Evolutionary conservation across 169 alveolate species (phyloP), one percentile per base, ranked within the genome.

Genomic region (Ichthyophthirius multifiliis): DNA sequence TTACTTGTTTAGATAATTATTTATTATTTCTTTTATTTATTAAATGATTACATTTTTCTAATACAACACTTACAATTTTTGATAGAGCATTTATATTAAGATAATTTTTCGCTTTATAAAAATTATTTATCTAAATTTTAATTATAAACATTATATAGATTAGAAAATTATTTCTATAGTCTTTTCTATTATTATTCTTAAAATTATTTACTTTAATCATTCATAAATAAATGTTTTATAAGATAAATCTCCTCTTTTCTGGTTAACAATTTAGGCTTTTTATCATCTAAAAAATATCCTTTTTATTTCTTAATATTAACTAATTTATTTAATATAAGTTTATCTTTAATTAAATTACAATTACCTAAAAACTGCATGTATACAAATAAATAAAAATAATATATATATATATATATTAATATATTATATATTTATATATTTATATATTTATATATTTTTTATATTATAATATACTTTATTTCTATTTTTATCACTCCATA

Each of bases 271-370:
- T 27, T 27, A 1, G 71, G 71, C 13, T 55, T 55, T 55, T 55
- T 55, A 10, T 55, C 71, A 55, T 55, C 71, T 27, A 55, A 55
- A 55, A 55, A 55, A 39, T 27, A 55, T 27, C 71, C 71, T 55
- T 39, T 55, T 55, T 27, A 27, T 39, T 55, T 55, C 18, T 55
- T 55, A 15, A 55, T 55, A 15, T 34, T 39, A 55, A 39, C 71
- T 1, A 55, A 27, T 55, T 55, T 55, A 55, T 39, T 55, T 10
- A 55, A 27, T 18, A 55, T 10, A 6, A 55, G 39, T 55, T 55
- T 55, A 55, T 55, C 71, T 55, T 55, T 55, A 20, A 55, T 55
- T 4, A 55, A 23, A 13, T 55, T 55, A 7, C 71, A 55, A 10
- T 55, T 55, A 15, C 71, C 71, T 55, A 55, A 55, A 55, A 55